phyloP scores from a whole-genome alignment of 2,329 filamentous ascomycete genomes.

The Neurospora sp. region DNA sequence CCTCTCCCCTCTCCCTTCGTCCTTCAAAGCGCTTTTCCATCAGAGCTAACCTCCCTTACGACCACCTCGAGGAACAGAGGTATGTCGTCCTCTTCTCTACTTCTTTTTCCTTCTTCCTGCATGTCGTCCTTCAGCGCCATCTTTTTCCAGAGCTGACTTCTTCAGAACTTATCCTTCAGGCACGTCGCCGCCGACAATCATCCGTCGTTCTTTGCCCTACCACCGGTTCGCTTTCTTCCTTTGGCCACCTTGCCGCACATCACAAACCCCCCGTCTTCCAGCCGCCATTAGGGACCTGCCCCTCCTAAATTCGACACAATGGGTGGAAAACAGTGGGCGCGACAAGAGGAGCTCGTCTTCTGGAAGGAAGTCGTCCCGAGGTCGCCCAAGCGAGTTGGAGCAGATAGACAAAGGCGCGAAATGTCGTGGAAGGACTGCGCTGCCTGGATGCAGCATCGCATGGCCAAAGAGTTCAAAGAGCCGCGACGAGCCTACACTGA shows the following conservation, averaged over 20 bases:
- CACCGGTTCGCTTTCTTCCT: not conserved
- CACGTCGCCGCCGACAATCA: not conserved
- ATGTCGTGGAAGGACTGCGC: slow-evolving; percentile 16
- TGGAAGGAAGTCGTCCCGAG: slow-evolving; percentile 28
- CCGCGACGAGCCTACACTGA: slow-evolving; percentile 20
- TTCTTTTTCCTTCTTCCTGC: slow-evolving; percentile 1
- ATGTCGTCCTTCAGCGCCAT: not conserved
- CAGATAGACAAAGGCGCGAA: slow-evolving; percentile 7
- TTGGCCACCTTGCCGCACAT: not conserved
- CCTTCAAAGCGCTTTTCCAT: not conserved
- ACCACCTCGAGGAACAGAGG: not conserved
- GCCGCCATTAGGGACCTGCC: not conserved
- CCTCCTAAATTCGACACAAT: slow-evolving; percentile 23
- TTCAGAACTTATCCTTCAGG: not conserved
- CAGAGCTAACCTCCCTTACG: not conserved
- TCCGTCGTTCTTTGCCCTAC: not conserved
- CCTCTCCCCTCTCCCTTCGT: not conserved
- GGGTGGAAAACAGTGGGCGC: slow-evolving; percentile 41
- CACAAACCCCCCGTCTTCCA: not conserved
- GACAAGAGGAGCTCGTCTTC: slow-evolving; percentile 37
- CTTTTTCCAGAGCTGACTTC: not conserved
- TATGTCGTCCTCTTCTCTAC: not conserved
- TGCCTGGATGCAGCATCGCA: slow-evolving; percentile 7
- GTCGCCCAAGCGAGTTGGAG: slow-evolving; percentile 18
- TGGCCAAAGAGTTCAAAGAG: not conserved